Evolutionary conservation across 2,329 filamentous ascomycete genomes (phyloP), one percentile per base, ranked within the genome.

Genomic region (Penicillium sp.): DNA sequence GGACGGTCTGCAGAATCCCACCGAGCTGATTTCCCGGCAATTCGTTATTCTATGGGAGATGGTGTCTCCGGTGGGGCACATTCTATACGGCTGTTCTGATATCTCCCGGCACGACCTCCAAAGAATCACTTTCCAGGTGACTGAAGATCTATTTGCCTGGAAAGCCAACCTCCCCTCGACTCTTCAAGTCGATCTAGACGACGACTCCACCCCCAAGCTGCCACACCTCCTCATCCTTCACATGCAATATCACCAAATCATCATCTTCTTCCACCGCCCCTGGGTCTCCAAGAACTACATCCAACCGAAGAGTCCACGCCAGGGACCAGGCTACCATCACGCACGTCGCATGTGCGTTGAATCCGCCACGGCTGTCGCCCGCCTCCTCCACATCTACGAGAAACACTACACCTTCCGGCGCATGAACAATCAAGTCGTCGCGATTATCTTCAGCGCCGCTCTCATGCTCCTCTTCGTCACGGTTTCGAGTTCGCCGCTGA

Each of bases 401-500:
- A 73, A 70, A 16, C 69, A 73, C 31, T 80, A 78, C 59, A 75
- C 75, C 1, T 77, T 79, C 69, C 72, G 74, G 22, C 69, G 73
- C n/a, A 76, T 78, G 66, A 79, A 79, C 65, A 75, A 78, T 57
- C 73, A 79, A 51, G 75, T 77, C 0, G 76, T 79, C 10, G 73
- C 74, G n/a, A 77, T 80, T 18, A 77, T 78, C 14, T 79, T 78
- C 63, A 78, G 75, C 14, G 77, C 78, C 1, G 77, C 77, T 1
- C 66, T 80, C 4, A 76, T 76, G 67, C 66, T 76, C 6, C 72
- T 76, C 4, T 76, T 75, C 37, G 71, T 74, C 37, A 77, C 72
- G 1, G 72, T 75, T 18, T 75, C 74, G 4, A 70, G 67, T 47
- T 72, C 73, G 10, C 64, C 69, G 1, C 57, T 68, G 16, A 61